Percentiles rank a stretch among this genome's conserved stretches.
These are phyloP conservation scores for Colletotrichum truncatum DNA, from an alignment of 2,329 filamentous ascomycete species.

Conservation along the genomic window DNA sequence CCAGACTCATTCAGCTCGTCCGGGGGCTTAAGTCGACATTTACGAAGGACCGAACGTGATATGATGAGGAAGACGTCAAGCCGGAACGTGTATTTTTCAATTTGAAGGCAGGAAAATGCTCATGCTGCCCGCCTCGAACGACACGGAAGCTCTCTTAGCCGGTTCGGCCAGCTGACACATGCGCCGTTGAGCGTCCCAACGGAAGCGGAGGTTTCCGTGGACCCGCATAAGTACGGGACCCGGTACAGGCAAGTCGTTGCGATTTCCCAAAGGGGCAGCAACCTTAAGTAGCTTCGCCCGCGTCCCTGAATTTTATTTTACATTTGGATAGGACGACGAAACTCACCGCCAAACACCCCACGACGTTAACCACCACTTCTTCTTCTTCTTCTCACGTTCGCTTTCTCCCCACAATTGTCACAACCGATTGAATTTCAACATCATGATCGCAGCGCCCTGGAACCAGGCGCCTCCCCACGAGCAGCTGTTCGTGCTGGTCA, in stretches of 20 bases:
- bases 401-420: not conserved
- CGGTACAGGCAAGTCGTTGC: not conserved
- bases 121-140: not conserved
- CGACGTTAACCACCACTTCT: not conserved
- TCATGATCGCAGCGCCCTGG: constrained; percentile 42
- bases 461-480: constrained; percentile 45
- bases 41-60: too few relatives aligned
- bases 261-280: constrained; percentile 21
- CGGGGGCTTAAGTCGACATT: not conserved
- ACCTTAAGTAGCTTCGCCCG: not conserved
- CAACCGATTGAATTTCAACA: not conserved
- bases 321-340: not conserved
- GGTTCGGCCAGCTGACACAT: not conserved
- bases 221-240: not conserved
- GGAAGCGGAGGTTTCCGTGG: not conserved
- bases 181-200: not conserved
- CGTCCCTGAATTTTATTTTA: constrained; percentile 7
- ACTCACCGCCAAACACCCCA: constrained; percentile 24
- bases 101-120: too few relatives aligned
- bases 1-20: not conserved
- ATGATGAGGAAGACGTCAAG: not conserved
- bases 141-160: not conserved
- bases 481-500: constrained; percentile 76
- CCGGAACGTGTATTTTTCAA: not conserved
- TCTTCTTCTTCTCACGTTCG: not conserved